Evolutionary conservation across 2,329 filamentous ascomycete species (phyloP).

Genomic region (Apiospora saccharicola): DNA sequence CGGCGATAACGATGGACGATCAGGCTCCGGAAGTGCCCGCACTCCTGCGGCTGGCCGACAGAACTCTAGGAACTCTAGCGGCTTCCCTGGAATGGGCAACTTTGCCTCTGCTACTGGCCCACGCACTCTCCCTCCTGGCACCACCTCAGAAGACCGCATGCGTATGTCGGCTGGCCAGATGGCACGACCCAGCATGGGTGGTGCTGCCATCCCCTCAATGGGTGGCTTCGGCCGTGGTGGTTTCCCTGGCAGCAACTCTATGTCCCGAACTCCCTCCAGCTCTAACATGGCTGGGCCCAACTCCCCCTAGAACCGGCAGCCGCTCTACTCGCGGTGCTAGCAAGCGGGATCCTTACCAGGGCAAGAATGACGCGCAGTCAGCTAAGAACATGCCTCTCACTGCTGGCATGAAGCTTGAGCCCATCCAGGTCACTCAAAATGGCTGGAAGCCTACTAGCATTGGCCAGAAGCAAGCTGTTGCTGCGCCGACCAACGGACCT

Average conservation of each 20-base stretch:
- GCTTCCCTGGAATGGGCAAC: conserved; percentile 70
- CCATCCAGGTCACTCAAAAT: conserved; percentile 72
- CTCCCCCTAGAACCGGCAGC: conserved; percentile 75
- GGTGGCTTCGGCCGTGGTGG: conserved; percentile 68
- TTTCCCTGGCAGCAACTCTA: conserved; percentile 67
- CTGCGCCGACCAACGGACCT: conserved; percentile 59
- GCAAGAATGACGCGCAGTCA: conserved; percentile 70
- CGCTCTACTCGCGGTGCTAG: conserved; percentile 66
- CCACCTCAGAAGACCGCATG: conserved; percentile 81
- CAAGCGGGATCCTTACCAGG: conserved; percentile 61
- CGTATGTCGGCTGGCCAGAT: conserved; percentile 64
- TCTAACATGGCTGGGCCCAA: conserved; percentile 65
- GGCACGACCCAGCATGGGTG: conserved; percentile 53
- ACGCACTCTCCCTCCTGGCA: conserved; percentile 74
- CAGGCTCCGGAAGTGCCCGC: conserved; percentile 67
- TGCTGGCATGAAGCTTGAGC: conserved; percentile 80
- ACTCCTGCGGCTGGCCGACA: conserved; percentile 60
- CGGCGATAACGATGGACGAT: conserved; percentile 69
- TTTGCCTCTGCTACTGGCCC: conserved; percentile 60
- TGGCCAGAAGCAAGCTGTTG: conserved; percentile 50
- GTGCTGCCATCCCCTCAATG: conserved; percentile 51
- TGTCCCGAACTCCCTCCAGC: conserved; percentile 69
- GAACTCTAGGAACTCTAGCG: conserved; percentile 57
- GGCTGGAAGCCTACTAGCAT: conserved; percentile 92
- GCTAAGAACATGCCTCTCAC: conserved; percentile 94